These are phyloP conservation scores for Millerozyma miso DNA, from an alignment of 805 yeast species.

Conservation along the genomic window DNA sequence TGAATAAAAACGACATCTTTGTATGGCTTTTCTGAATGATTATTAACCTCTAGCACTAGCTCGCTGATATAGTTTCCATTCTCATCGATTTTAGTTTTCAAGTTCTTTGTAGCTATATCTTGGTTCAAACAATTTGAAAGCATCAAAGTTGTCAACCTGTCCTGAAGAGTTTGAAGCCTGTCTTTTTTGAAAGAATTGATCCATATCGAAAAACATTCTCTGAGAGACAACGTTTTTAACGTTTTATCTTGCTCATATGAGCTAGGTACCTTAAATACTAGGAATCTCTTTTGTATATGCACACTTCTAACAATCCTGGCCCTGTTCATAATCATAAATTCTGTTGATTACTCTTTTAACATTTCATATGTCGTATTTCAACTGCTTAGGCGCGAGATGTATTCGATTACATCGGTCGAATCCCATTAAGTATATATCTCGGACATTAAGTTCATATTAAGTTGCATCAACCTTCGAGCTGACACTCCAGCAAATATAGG, in stretches of 20 bases:
- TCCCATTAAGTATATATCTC: too few species aligned
- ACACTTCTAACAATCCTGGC: background rate
- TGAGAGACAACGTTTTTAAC: conserved; percentile 12
- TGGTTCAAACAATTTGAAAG: conserved; percentile 17
- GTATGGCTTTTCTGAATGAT: conserved; percentile 17
- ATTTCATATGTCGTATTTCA: too few species aligned
- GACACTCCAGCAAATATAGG: too few species aligned
- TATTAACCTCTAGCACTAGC: conserved; percentile 26
- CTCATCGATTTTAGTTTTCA: conserved; percentile 18
- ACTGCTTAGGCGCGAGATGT: too few species aligned
- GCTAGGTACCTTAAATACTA: conserved; percentile 11
- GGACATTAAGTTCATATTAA: too few species aligned
- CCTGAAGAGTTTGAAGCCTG: conserved; percentile 29
- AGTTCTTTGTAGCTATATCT: conserved; percentile 15
- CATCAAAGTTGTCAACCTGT: conserved; percentile 32
- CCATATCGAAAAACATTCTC: conserved; percentile 17
- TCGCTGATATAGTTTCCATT: conserved; percentile 30
- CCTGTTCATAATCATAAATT: background rate
- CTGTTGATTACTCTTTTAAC: too few species aligned
- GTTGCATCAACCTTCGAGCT: too few species aligned
- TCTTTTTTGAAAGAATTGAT: conserved; percentile 16
- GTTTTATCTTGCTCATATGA: conserved; percentile 12
- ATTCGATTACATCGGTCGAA: too few species aligned
- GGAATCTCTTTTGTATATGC: background rate
- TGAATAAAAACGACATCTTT: conserved; percentile 50